phyloP scores from a whole-genome alignment of 805 yeast genomes.

The Alloascoidea africana region DNA sequence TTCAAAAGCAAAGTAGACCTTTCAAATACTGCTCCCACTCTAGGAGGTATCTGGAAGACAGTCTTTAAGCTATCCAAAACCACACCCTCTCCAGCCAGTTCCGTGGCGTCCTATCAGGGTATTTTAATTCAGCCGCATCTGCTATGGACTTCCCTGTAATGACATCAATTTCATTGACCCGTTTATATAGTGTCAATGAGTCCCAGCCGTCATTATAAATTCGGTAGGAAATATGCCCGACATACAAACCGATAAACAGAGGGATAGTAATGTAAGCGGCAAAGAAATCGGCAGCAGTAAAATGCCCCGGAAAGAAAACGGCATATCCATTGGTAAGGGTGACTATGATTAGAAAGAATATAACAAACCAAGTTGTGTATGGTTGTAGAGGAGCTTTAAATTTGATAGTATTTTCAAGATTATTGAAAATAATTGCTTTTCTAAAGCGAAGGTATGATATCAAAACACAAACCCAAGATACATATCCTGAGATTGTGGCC shows the following conservation, averaged over 20 bases:
- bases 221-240: constrained; percentile 45
- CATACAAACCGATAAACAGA: constrained; percentile 32
- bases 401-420: constrained; percentile 38
- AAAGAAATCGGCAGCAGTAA: constrained; percentile 41
- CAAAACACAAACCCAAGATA: constrained; percentile 43
- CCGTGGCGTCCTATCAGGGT: constrained; percentile 14
- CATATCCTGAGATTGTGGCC: constrained; percentile 50
- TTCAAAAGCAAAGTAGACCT: too few relatives aligned
- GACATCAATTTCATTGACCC: constrained; percentile 45
- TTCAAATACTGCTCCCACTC: too few relatives aligned
- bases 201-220: constrained; percentile 9
- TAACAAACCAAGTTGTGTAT: constrained; percentile 37
- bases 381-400: constrained; percentile 43
- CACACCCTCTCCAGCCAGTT: constrained; percentile 28
- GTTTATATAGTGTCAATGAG: constrained; percentile 14
- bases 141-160: constrained; percentile 35
- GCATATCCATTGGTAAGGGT: constrained; percentile 59
- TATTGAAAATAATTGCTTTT: constrained; percentile 41
- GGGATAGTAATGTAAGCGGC: constrained; percentile 65
- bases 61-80: constrained; percentile 35
- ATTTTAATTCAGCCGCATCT: constrained; percentile 39
- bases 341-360: constrained; percentile 33
- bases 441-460: constrained; percentile 47
- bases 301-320: constrained; percentile 36
- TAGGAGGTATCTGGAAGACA: too few relatives aligned